Conservation (phyloP, 2,329 filamentous ascomycete genomes). For the Byssochlamys sp. region DNA sequence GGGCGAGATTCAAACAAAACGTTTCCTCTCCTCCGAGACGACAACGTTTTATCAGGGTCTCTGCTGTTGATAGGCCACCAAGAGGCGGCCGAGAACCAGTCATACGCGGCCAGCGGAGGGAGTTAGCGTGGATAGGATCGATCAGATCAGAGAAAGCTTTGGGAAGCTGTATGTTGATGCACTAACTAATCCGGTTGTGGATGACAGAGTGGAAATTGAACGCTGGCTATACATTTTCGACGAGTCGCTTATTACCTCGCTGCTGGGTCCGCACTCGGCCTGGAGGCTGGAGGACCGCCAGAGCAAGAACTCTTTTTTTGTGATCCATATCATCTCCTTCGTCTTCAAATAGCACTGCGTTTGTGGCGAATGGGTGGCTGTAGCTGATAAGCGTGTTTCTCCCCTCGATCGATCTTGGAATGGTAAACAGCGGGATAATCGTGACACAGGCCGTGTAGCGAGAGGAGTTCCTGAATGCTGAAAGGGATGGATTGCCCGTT, state of each 20-base stretch:
- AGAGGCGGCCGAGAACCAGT: neutral
- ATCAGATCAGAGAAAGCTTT: neutral
- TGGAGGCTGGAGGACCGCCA: neutral
- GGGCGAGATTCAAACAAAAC: neutral
- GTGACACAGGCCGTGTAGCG: neutral
- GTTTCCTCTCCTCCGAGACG: neutral
- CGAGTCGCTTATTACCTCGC: neutral
- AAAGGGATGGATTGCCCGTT: neutral
- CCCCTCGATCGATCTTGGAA: neutral
- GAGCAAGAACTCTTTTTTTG: neutral
- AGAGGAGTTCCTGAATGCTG: neutral
- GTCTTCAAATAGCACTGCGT: neutral
- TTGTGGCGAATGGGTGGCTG: neutral
- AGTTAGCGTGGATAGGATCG: neutral
- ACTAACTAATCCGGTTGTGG: neutral
- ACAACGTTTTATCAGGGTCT: neutral
- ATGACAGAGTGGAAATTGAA: neutral
- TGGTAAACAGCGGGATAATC: neutral
- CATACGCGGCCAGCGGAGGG: neutral
- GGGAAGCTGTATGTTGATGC: neutral
- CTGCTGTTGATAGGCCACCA: neutral
- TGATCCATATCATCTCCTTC: neutral
- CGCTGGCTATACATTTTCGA: neutral
- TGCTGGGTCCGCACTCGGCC: neutral
- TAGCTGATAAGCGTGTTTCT: neutral